A percentile compares a stretch with the other conserved stretches of the same genome.
These are phyloP conservation scores for Eurotiales sp. DNA, from an alignment of 2,329 filamentous ascomycete species.

Conservation along the genomic window DNA sequence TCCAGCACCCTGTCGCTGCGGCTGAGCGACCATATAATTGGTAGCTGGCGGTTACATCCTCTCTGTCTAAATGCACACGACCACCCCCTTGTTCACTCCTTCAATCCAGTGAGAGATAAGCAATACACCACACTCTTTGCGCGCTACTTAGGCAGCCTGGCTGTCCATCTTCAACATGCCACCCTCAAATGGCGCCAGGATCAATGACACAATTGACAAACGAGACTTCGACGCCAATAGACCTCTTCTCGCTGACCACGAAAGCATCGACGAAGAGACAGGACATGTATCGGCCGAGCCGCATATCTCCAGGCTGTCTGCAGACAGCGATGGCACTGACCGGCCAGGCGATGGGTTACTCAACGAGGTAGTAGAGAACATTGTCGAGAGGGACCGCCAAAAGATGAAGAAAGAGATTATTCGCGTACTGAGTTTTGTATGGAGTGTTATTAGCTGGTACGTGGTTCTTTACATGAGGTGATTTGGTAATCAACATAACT, in stretches of 20 bases:
- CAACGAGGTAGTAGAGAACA: constrained; percentile 58
- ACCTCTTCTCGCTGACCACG: constrained; percentile 25
- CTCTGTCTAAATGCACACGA: neutral
- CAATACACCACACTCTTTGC: too few relatives aligned
- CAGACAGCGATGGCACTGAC: constrained; percentile 21
- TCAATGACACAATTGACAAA: constrained; percentile 29
- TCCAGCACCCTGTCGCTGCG: neutral
- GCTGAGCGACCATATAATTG: neutral
- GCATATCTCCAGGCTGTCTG: constrained; percentile 12
- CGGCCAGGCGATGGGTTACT: constrained; percentile 50
- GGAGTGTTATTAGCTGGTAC: constrained; percentile 58
- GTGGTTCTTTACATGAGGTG: constrained; percentile 12
- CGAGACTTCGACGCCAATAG: constrained; percentile 46
- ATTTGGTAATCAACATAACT: constrained; percentile 6
- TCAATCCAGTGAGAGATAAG: too few relatives aligned
- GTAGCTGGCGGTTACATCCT: neutral
- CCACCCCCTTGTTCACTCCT: neutral
- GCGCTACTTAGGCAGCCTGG: too few relatives aligned
- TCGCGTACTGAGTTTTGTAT: constrained; percentile 56
- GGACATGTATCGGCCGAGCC: constrained; percentile 19
- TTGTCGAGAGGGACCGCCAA: constrained; percentile 55
- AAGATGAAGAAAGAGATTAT: constrained; percentile 52
- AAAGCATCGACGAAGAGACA: constrained; percentile 13
- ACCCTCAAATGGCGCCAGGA: neutral
- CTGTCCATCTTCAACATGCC: too few relatives aligned